These are phyloP conservation scores for Monosiga brevicollis DNA, from an alignment of 78 protist genomes.

Conservation along the genomic window DNA sequence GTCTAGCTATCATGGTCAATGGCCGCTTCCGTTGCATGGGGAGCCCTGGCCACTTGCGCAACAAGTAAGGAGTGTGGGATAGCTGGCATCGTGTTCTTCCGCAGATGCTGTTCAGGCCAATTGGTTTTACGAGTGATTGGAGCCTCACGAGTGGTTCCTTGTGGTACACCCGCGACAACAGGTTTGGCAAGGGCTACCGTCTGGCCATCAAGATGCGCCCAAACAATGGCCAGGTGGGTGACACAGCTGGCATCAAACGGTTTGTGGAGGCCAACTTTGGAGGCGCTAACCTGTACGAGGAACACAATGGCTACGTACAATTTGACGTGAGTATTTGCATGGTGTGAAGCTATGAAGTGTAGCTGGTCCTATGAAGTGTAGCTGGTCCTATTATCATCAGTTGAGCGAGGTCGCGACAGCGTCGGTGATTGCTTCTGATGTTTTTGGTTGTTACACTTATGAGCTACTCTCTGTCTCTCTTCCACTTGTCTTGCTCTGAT, in stretches of 20 bases:
- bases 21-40: conserved; percentile 22
- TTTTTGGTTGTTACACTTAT: neutral
- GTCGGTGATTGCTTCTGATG: neutral
- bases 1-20: conserved; percentile 54
- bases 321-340: neutral
- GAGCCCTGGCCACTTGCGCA: conserved; percentile 4
- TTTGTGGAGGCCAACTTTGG: neutral
- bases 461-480: neutral
- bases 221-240: neutral
- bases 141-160: too few species aligned
- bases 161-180: too few species aligned
- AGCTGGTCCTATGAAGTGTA: neutral
- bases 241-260: neutral
- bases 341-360: neutral
- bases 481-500: neutral
- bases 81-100: too few species aligned
- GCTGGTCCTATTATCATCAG: neutral
- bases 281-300: neutral
- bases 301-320: neutral
- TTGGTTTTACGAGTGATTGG: too few species aligned
- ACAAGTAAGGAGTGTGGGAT: neutral
- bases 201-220: neutral
- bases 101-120: too few species aligned
- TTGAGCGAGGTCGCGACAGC: neutral
- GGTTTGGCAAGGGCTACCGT: neutral